Conservation (phyloP, 495 filamentous ascomycete genomes). For the Penicillium goetzii region DNA sequence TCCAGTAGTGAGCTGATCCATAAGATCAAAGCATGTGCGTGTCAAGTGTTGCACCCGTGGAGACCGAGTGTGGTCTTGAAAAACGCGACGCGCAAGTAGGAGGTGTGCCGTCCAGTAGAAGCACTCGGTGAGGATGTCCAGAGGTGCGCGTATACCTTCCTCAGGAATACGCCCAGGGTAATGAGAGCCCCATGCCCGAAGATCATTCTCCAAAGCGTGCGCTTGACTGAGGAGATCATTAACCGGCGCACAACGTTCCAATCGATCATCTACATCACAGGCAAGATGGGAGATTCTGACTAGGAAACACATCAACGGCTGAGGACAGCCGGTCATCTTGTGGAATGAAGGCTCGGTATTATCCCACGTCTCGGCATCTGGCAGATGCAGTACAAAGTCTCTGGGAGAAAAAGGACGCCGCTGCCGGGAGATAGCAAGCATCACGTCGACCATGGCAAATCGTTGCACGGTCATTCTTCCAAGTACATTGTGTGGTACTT, state of each 20-base stretch:
- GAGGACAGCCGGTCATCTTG: slow-evolving; percentile 37
- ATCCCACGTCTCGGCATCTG: slow-evolving; percentile 30
- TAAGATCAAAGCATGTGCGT: slow-evolving; percentile 32
- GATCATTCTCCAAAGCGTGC: slow-evolving; percentile 28
- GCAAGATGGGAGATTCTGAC: slow-evolving; percentile 31
- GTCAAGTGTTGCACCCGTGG: slow-evolving; percentile 32
- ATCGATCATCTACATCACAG: slow-evolving; percentile 29
- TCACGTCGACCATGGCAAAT: slow-evolving; percentile 36
- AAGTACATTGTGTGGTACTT: slow-evolving; percentile 23
- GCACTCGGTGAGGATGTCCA: slow-evolving; percentile 37
- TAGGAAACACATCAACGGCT: slow-evolving; percentile 35
- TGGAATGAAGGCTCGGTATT: slow-evolving; percentile 34
- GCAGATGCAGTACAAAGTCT: slow-evolving; percentile 28
- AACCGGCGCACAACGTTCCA: not conserved
- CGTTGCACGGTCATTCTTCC: slow-evolving; percentile 31
- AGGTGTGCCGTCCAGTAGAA: slow-evolving; percentile 38
- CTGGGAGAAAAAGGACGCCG: slow-evolving; percentile 31
- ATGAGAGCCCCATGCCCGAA: slow-evolving; percentile 27
- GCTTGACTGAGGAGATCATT: slow-evolving; percentile 19
- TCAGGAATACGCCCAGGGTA: slow-evolving; percentile 2
- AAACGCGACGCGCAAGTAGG: slow-evolving; percentile 34
- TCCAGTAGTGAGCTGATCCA: slow-evolving; percentile 33
- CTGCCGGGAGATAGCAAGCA: slow-evolving; percentile 36
- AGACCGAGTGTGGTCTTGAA: slow-evolving; percentile 29
- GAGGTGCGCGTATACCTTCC: slow-evolving; percentile 7